These are phyloP conservation scores for Neurospora sp. DNA, from an alignment of 2,329 filamentous ascomycete species.

Conservation along the genomic window DNA sequence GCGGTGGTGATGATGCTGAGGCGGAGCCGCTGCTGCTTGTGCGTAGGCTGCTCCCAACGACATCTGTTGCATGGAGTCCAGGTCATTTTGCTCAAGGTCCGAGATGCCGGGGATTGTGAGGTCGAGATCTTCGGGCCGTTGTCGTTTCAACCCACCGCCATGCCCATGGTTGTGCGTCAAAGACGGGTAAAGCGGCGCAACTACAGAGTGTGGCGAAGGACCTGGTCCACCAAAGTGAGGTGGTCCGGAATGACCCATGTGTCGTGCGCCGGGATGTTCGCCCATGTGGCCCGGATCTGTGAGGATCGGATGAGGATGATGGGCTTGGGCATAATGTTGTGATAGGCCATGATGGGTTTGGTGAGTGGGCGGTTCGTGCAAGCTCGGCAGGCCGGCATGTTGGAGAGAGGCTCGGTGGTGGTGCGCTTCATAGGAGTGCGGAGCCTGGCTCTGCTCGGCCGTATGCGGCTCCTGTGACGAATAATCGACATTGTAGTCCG, in stretches of 20 bases:
- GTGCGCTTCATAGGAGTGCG: constrained; percentile 50
- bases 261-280: constrained; percentile 35
- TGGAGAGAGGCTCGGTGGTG: constrained; percentile 40
- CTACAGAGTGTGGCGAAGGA: constrained; percentile 34
- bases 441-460: constrained; percentile 53
- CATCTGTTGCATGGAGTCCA: constrained; percentile 45
- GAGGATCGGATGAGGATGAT: constrained; percentile 43
- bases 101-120: constrained; percentile 40
- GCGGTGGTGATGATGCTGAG: constrained; percentile 71
- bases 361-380: constrained; percentile 37
- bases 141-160: constrained; percentile 36
- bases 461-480: constrained; percentile 57
- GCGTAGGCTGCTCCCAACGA: constrained; percentile 43
- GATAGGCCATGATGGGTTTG: constrained; percentile 31
- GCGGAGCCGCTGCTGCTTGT: constrained; percentile 35
- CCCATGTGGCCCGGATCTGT: constrained; percentile 47
- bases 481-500: constrained; percentile 67
- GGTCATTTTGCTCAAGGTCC: constrained; percentile 43
- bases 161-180: constrained; percentile 31
- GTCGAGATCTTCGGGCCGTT: constrained; percentile 49
- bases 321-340: constrained; percentile 35
- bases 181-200: constrained; percentile 42
- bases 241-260: constrained; percentile 41
- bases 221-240: constrained; percentile 41
- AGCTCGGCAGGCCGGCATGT: constrained; percentile 33